Percentiles rank a stretch among this genome's conserved stretches.
Conservation (phyloP, 441 rosid genomes). For the Viola pubescens region DNA sequence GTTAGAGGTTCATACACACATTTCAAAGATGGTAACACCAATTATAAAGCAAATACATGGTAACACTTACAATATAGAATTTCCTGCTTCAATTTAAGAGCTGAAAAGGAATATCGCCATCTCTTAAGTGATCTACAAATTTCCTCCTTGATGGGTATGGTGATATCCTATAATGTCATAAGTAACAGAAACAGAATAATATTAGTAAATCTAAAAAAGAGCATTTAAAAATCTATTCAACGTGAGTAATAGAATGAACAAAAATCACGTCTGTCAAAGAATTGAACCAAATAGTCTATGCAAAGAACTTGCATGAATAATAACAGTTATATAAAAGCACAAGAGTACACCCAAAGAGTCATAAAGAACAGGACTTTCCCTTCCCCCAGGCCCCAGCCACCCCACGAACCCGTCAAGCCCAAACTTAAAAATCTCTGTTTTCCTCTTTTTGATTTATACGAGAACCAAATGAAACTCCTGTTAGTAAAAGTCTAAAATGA, state of each 20-base stretch:
- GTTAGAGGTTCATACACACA: conserved; percentile 4
- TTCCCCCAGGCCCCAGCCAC: no score
- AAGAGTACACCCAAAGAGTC: no score
- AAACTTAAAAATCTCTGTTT: not conserved
- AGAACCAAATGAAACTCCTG: not conserved
- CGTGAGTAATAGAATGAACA: not conserved
- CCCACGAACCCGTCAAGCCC: no score
- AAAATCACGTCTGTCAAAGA: not conserved
- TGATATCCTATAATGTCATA: conserved; percentile 49
- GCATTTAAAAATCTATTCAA: conserved; percentile 1
- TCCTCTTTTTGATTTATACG: not conserved
- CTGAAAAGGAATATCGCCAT: conserved; percentile 77
- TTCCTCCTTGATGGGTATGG: conserved; percentile 77
- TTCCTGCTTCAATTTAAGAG: conserved; percentile 89
- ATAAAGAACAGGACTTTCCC: no score
- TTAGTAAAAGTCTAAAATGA: not conserved
- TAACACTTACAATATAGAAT: conserved; percentile 74
- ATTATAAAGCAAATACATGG: conserved; percentile 6
- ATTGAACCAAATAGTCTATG: not conserved
- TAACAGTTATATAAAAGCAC: no score
- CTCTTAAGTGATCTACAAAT: conserved; percentile 66
- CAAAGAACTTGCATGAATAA: not conserved
- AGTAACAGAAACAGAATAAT: not conserved
- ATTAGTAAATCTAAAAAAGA: not conserved
- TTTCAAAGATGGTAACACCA: conserved; percentile 4